Evolutionary conservation across 345 rosid species (phyloP).

Genomic region (Euphorbia tirucalli): DNA sequence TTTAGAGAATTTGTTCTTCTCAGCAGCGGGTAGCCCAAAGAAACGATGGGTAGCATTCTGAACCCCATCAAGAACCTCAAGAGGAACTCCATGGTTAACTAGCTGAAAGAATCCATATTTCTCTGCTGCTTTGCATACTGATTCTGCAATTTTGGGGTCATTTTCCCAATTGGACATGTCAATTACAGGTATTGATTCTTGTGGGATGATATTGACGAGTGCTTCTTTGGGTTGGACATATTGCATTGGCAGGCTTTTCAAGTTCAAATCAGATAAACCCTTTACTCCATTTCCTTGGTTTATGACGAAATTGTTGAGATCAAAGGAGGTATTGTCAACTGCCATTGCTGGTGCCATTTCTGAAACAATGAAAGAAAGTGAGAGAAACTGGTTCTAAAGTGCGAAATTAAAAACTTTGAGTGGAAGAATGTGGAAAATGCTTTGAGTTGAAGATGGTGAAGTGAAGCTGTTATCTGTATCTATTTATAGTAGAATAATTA

Average conservation of each 20-base stretch:
- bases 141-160: neutral
- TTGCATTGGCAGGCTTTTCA: conserved; percentile 18
- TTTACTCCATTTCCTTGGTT: conserved; percentile 25
- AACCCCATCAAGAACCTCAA: neutral
- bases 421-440: neutral
- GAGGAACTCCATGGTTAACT: neutral
- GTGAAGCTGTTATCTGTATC: no score
- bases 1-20: conserved; percentile 17
- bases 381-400: neutral
- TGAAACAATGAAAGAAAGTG: neutral
- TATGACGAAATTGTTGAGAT: conserved; percentile 17
- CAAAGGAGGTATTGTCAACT: neutral
- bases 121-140: neutral
- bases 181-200: conserved; percentile 19
- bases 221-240: conserved; percentile 4
- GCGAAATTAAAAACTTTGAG: neutral
- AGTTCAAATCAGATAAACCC: conserved; percentile 26
- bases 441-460: neutral
- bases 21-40: conserved; percentile 10
- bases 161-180: conserved; percentile 16
- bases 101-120: neutral
- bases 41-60: neutral
- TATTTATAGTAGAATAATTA: neutral
- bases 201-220: neutral
- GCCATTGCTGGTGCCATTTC: conserved; percentile 18